Evolutionary conservation across 176 grass and related monocot species (phyloP).

Genomic region (Thinopyrum elongatum): DNA sequence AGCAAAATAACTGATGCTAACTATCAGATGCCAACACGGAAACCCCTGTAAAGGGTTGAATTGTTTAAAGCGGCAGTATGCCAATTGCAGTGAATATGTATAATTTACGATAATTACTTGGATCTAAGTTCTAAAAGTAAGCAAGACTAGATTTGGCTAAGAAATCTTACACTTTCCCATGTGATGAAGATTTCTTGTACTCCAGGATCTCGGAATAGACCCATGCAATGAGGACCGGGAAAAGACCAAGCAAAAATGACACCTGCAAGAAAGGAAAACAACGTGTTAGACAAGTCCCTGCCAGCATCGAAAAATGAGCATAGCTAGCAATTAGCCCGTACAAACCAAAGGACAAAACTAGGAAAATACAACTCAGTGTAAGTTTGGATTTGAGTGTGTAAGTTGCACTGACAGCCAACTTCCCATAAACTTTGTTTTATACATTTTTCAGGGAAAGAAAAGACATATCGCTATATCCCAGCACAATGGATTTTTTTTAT

Average conservation of each 20-base stretch:
- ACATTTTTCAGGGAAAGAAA: not conserved
- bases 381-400: not conserved
- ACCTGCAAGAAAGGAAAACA: conserved; percentile 44
- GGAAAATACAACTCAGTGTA: not conserved
- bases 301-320: not conserved
- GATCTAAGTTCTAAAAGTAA: not conserved
- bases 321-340: not conserved
- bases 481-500: too few species aligned
- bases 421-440: not conserved
- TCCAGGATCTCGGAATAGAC: conserved; percentile 65
- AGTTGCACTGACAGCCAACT: not conserved
- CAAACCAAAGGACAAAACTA: not conserved
- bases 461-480: not conserved
- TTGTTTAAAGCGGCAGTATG: not conserved
- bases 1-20: not conserved
- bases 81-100: not conserved
- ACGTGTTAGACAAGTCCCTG: not conserved
- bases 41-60: not conserved
- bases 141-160: not conserved
- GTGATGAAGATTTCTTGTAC: conserved; percentile 29
- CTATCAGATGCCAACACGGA: not conserved
- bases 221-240: conserved; percentile 62
- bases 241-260: conserved; percentile 64
- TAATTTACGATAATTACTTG: not conserved
- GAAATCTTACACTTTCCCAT: conserved; percentile 63